Conservation (phyloP, 2,329 filamentous ascomycete genomes). For the Magnaporthales sp. region DNA sequence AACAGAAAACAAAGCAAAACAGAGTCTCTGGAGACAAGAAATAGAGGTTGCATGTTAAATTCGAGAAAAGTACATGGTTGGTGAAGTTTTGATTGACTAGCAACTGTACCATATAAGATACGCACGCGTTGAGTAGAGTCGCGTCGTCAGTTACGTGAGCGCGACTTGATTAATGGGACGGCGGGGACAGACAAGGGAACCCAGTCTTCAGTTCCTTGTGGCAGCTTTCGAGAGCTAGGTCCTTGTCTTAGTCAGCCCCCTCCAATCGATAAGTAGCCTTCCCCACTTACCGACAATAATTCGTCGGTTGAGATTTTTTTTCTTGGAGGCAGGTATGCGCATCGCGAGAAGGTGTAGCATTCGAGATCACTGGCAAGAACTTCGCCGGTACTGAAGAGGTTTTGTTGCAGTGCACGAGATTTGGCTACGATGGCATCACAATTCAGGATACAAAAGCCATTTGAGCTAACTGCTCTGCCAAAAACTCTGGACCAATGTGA, state of each 20-base stretch:
- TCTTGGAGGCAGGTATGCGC: neutral
- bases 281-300: neutral
- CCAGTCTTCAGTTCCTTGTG: neutral
- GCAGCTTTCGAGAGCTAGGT: too few relatives aligned
- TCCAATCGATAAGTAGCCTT: neutral
- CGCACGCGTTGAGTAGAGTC: neutral
- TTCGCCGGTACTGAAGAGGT: neutral
- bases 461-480: constrained; percentile 51
- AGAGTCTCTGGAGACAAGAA: neutral
- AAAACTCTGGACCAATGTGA: constrained; percentile 44
- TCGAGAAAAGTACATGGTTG: constrained; percentile 15
- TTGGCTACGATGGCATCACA: constrained; percentile 41
- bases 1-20: neutral
- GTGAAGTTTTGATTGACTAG: constrained; percentile 13
- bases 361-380: neutral
- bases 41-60: neutral
- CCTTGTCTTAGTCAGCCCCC: neutral
- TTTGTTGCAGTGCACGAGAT: neutral
- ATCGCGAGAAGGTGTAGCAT: neutral
- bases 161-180: constrained; percentile 3
- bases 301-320: constrained; percentile 4
- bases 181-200: neutral
- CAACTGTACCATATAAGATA: constrained; percentile 25
- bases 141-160: constrained; percentile 5
- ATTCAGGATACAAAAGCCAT: constrained; percentile 56